These are phyloP conservation scores for Microcyclosporella mali DNA, from an alignment of 2,329 filamentous ascomycete species.

Conservation along the genomic window DNA sequence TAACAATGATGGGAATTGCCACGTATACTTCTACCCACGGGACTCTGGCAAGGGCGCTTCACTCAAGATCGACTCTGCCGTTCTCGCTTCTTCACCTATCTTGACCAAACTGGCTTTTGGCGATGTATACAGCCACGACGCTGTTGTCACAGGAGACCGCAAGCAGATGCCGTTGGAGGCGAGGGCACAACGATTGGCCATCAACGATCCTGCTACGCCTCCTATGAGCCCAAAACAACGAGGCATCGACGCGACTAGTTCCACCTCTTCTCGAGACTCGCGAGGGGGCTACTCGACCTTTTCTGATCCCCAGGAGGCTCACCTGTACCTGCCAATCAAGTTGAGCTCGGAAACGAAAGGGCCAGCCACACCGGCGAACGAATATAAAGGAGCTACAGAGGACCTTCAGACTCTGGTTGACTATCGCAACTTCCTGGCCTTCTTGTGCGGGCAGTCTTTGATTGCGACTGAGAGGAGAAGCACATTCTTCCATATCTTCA, in stretches of 20 bases:
- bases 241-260: slow-evolving; percentile 18
- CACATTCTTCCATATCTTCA: slow-evolving; percentile 55
- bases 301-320: slow-evolving; percentile 46
- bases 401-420: slow-evolving; percentile 53
- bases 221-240: slow-evolving; percentile 22
- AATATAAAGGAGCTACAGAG: slow-evolving; percentile 33
- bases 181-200: slow-evolving; percentile 23
- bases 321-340: slow-evolving; percentile 55
- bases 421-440: slow-evolving; percentile 59
- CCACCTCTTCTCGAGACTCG: slow-evolving; percentile 29
- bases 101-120: slow-evolving; percentile 53
- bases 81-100: slow-evolving; percentile 52
- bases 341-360: slow-evolving; percentile 45
- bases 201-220: slow-evolving; percentile 26
- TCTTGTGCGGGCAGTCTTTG: slow-evolving; percentile 56
- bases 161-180: slow-evolving; percentile 30
- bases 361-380: slow-evolving; percentile 14
- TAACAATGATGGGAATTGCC: slow-evolving; percentile 52
- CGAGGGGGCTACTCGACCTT: slow-evolving; percentile 43
- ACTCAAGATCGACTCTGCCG: slow-evolving; percentile 55
- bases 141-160: slow-evolving; percentile 24
- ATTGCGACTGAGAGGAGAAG: slow-evolving; percentile 52
- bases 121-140: slow-evolving; percentile 40
- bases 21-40: slow-evolving; percentile 57
- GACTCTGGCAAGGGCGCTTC: slow-evolving; percentile 52